These are phyloP conservation scores for Fusarium caatingaense DNA, from an alignment of 2,329 filamentous ascomycete genomes.

Conservation along the genomic window DNA sequence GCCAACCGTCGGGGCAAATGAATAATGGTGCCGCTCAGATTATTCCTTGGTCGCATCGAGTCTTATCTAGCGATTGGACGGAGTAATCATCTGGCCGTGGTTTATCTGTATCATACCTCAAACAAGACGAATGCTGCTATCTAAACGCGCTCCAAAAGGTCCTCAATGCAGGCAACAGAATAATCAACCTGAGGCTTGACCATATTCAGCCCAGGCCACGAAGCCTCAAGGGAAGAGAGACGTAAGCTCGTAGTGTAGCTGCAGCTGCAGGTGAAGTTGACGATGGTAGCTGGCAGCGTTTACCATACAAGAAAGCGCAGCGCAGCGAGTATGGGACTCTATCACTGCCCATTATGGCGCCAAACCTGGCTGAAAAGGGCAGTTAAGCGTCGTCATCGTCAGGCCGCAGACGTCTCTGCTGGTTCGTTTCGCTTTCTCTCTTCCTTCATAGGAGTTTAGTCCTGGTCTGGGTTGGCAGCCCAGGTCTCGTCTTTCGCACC, in stretches of 20 bases:
- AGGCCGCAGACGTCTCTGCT: conserved; percentile 42
- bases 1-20: conserved; percentile 9
- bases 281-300: conserved; percentile 23
- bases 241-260: conserved; percentile 39
- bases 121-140: conserved; percentile 28
- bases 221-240: conserved; percentile 34
- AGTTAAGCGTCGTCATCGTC: conserved; percentile 49
- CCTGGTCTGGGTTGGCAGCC: conserved; percentile 1
- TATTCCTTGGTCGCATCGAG: conserved; percentile 14
- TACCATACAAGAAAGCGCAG: conserved; percentile 30
- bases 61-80: conserved; percentile 20
- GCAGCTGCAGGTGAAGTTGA: conserved; percentile 32
- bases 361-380: conserved; percentile 40
- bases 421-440: conserved; percentile 25
- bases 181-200: conserved; percentile 43
- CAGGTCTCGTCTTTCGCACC: conserved; percentile 17
- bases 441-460: not conserved
- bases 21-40: not conserved
- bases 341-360: conserved; percentile 37
- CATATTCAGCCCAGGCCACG: conserved; percentile 44
- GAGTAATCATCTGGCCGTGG: conserved; percentile 26
- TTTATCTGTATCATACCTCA: conserved; percentile 29
- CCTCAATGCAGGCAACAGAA: conserved; percentile 23
- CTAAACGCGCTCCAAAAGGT: conserved; percentile 2
- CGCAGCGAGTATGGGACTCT: conserved; percentile 22